Evolutionary conservation across 116 monocot genomes (phyloP).

Genomic region (Cymodocea nodosa): DNA sequence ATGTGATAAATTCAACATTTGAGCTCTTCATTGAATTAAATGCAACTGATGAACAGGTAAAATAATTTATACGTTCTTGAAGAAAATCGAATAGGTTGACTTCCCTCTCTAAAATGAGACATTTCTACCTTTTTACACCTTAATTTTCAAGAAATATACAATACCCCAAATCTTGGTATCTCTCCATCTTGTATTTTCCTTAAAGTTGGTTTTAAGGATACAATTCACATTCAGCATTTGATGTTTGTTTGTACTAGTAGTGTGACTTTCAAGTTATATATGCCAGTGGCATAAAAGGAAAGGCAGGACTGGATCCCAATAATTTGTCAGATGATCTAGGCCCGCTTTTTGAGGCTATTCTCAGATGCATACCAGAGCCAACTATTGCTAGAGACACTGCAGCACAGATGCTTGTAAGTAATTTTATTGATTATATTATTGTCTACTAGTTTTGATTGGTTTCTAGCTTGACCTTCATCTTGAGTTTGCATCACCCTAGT

Average conservation of each 20-base stretch:
- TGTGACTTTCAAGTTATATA: constrained; percentile 98
- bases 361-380: constrained; percentile 95
- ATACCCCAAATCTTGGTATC: background rate
- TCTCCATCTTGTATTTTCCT: background rate
- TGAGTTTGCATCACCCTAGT: too few species aligned
- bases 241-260: constrained; percentile 24
- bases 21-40: constrained; percentile 98
- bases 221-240: background rate
- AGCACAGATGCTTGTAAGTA: constrained; percentile 91
- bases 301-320: constrained; percentile 80
- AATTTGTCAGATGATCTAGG: constrained; percentile 88
- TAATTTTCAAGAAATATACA: background rate
- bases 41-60: constrained; percentile 99
- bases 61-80: background rate
- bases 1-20: constrained; percentile 94
- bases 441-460: too few species aligned
- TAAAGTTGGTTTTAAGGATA: background rate
- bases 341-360: constrained; percentile 91
- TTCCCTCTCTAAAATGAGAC: background rate
- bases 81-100: background rate
- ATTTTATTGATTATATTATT: background rate
- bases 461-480: too few species aligned
- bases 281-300: constrained; percentile 93
- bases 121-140: background rate
- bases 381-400: constrained; percentile 67